These are phyloP conservation scores for Alternaria consortialis DNA, from an alignment of 2,329 filamentous ascomycete species.

Conservation along the genomic window DNA sequence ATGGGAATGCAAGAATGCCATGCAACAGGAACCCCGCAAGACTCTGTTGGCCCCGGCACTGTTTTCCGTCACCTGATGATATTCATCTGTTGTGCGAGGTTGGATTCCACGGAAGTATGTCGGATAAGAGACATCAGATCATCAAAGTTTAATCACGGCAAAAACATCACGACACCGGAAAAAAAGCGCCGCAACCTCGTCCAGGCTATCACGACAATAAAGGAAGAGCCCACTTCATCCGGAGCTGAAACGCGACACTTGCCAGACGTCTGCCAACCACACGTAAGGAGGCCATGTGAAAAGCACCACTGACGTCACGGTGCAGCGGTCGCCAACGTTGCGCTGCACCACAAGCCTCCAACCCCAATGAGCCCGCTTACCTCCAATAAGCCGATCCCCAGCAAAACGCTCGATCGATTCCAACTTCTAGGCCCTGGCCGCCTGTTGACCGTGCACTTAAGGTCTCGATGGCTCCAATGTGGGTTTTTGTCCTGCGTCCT, in stretches of 20 bases:
- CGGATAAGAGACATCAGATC: neutral
- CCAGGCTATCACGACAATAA: neutral
- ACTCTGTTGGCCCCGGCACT: neutral
- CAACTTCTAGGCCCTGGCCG: neutral
- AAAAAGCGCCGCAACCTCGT: neutral
- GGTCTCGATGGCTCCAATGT: neutral
- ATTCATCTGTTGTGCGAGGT: neutral
- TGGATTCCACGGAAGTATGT: neutral
- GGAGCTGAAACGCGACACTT: neutral
- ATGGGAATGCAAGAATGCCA: neutral
- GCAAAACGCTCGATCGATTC: constrained; percentile 21
- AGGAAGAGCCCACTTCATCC: neutral
- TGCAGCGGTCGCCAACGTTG: constrained; percentile 23
- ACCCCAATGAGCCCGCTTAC: neutral
- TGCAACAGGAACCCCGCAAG: neutral
- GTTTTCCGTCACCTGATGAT: neutral
- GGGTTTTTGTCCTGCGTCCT: neutral
- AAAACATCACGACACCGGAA: neutral
- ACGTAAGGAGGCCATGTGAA: neutral
- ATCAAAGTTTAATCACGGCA: neutral
- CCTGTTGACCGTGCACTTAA: neutral
- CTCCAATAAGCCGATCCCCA: constrained; percentile 15
- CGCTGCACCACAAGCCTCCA: constrained; percentile 7
- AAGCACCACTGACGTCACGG: constrained; percentile 22
- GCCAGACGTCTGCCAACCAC: neutral